phyloP scores from a whole-genome alignment of 192 early-diverging fungal species.

The Gorgonomyces haynaldii region DNA sequence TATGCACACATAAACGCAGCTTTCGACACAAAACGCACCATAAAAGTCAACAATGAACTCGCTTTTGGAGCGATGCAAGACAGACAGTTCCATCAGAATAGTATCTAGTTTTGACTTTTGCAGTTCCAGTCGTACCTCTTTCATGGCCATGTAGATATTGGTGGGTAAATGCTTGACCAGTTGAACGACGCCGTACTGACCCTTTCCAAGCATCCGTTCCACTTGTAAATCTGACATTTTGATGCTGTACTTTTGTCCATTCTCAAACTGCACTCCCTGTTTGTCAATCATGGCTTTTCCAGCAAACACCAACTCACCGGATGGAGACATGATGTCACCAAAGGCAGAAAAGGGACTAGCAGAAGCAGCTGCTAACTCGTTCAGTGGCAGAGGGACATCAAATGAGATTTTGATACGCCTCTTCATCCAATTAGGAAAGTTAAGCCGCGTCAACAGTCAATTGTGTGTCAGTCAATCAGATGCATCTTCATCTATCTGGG shows the following conservation, averaged over 20 bases:
- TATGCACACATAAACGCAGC: constrained; percentile 83
- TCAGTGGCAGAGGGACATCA: no score
- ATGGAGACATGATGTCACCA: no score
- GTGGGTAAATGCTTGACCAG: constrained; percentile 80
- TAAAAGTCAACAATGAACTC: constrained; percentile 96
- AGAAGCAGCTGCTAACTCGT: no score
- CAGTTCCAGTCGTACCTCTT: constrained; percentile 88
- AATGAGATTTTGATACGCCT: no score
- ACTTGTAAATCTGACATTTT: constrained; percentile 74
- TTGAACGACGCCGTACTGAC: constrained; percentile 90
- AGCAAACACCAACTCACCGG: constrained; percentile 78
- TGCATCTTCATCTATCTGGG: no score
- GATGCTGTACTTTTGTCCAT: constrained; percentile 77
- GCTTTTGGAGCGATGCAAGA: constrained; percentile 76
- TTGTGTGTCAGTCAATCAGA: no score
- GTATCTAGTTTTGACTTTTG: constrained; percentile 79
- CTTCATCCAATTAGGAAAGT: no score
- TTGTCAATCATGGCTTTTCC: constrained; percentile 86
- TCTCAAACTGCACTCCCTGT: constrained; percentile 84
- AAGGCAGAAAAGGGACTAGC: no score
- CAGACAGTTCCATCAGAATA: constrained; percentile 93
- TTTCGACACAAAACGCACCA: constrained; percentile 91
- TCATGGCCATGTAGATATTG: constrained; percentile 68
- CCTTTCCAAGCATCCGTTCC: constrained; percentile 68
- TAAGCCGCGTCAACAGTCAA: no score